Evolutionary conservation across 441 rosid species (phyloP), one percentile per base, ranked within the genome.

Genomic region (Hypseocharis bilobata): DNA sequence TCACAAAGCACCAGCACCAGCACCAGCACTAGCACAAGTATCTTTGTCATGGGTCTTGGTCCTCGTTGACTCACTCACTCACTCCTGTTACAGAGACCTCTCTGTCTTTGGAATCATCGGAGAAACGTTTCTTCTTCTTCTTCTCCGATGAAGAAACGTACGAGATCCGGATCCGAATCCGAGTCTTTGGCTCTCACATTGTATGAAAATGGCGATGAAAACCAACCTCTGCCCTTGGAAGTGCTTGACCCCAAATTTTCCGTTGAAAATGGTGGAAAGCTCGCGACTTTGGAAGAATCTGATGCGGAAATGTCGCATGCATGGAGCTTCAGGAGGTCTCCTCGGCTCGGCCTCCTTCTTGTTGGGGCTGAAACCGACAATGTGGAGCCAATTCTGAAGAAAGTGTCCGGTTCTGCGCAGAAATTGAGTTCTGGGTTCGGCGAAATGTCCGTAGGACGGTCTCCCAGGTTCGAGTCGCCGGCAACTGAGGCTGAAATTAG

Each of bases 241-340:
- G 29, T 3, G 26, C 23, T 49, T 8, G 55, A 49, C 2, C 3
- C 3, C 57, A 7, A n/a, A n/a, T n/a, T n/a, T n/a, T n/a, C n/a
- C n/a, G 28, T 27, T 23, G 13, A 51, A 51, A 51, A 51, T 51
- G 57, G 57, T 8, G 27, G 28, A 11, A 8, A 23, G 28, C 28
- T 7, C n/a, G 27, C 29, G 14, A 22, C 19, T 19, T 6, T 20
- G 26, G 55, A 19, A n/a, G n/a, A n/a, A n/a, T n/a, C 42, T 36
- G 42, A 10, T 36, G 11, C 42, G 34, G 28, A 60, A 32, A 30
- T 16, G 10, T 38, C 22, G 26, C 10, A 67, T 29, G 54, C 70
- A 7, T 23, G 25, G 20, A 29, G 28, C 28, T 51, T 67, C 54
- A 57, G 64, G 42, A 67, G 54, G 70, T 59, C 42, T 44, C 44